Conservation (phyloP, 768 basidiomycete genomes). For the Mrakia hoshinonis region DNA sequence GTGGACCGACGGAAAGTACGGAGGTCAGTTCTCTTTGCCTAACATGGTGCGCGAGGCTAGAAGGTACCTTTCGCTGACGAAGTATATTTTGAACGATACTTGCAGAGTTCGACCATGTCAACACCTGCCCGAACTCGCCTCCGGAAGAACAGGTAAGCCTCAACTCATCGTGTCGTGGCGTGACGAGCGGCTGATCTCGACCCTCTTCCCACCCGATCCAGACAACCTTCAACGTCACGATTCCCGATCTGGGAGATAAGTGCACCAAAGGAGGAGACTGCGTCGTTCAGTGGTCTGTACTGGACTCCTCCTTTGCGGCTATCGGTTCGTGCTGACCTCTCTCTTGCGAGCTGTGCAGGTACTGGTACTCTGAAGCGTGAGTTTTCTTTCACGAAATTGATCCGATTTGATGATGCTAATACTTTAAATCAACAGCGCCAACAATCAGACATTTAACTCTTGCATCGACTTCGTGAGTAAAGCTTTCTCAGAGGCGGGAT, state of each 20-base stretch:
- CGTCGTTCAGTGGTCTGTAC: constrained; percentile 5
- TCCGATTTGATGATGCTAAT: no score
- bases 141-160: neutral
- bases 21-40: neutral
- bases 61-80: neutral
- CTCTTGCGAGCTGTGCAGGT: no score
- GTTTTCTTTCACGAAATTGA: no score
- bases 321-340: neutral
- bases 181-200: neutral
- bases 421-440: neutral
- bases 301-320: no score
- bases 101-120: constrained; percentile 13
- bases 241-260: constrained; percentile 21
- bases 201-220: neutral
- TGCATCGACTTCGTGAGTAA: constrained; percentile 20
- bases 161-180: neutral
- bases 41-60: neutral
- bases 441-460: neutral
- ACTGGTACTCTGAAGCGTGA: neutral
- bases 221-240: constrained; percentile 22
- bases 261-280: constrained; percentile 19
- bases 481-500: no score
- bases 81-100: neutral
- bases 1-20: constrained; percentile 20
- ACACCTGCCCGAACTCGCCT: constrained; percentile 15